Base-by-base conservation (phyloP, 106 monocot genomes). In the Alisma plantagoaquatica region DNA sequence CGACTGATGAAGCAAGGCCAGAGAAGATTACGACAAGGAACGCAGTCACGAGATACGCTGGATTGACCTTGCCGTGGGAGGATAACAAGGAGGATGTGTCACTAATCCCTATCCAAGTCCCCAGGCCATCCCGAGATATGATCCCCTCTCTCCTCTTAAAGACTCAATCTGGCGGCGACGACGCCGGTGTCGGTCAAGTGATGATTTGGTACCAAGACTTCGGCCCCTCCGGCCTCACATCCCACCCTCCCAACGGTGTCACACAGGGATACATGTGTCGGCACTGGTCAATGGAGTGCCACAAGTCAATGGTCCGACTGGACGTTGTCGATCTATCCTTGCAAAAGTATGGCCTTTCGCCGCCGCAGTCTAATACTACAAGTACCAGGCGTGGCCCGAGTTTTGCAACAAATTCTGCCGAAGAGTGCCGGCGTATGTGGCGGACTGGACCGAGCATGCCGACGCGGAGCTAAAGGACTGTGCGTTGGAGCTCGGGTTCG, bases 341-440 rank as follows among this genome's bases (percentile, higher is more conserved):
- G 63, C 43, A 27, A 28, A 43, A 56, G 2, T 41, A 2, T 3
- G 12, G 27, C 3, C 24, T 1, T 3, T 18, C 29, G 5, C 21
- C 12, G 81, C 46, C 29, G 57, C 66, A 53, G 77, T 92, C 64
- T 75, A 81, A 63, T 85, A 92, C 58, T 92, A 92, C 72, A 92
- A 92, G 70, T 85, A 75, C 56, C 91, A 92, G 51, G 91, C 85
- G 14, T 92, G 91, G 91, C 43, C 59, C 12, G 91, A 92, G 78
- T 92, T 92, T 58, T 52, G 57, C 64, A 14, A 16, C 7, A 92
- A 92, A 70, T 92, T 85, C 59, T 43, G 78, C 17, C 23, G 85
- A 30, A 65, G 91, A 28, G 91, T 71, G 27, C 82, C 91, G 5
- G 57, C 91, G 0, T 92, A 69, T 46, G 85, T 85, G 31, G 60